These are phyloP conservation scores for Dendrocalamus latiflorus DNA, from an alignment of 202 grass and related monocot species.

Conservation along the genomic window DNA sequence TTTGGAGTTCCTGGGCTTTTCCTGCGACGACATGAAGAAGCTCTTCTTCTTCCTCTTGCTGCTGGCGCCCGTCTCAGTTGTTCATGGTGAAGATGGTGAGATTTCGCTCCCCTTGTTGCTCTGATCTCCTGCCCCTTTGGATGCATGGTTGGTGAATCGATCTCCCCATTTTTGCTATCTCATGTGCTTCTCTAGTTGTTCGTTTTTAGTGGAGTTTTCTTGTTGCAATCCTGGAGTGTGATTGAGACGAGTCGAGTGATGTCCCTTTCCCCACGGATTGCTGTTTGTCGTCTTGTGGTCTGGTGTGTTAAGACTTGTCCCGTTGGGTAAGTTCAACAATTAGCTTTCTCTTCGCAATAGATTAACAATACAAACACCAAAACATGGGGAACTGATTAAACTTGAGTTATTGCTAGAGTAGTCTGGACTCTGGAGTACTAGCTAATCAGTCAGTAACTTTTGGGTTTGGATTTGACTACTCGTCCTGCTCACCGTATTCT, in stretches of 20 bases:
- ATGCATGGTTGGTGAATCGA: neutral
- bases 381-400: neutral
- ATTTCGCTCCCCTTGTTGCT: neutral
- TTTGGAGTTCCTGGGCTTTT: neutral
- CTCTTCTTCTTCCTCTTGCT: slow-evolving; percentile 41
- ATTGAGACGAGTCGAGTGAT: neutral
- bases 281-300: no score
- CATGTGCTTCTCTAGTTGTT: neutral
- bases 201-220: neutral
- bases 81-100: slow-evolving; percentile 72
- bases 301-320: no score
- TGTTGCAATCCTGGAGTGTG: neutral
- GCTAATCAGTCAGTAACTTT: slow-evolving; percentile 17
- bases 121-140: neutral
- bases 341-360: neutral
- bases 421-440: neutral
- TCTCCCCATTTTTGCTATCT: neutral
- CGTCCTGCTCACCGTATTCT: neutral
- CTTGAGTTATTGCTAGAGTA: slow-evolving; percentile 4
- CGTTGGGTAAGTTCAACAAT: no score
- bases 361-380: neutral
- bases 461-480: slow-evolving; percentile 34
- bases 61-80: neutral
- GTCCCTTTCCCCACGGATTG: no score
- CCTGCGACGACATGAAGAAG: slow-evolving; percentile 32